Evolutionary conservation across 192 early-diverging fungal species (phyloP).

Genomic region (Entomortierella parvispora): DNA sequence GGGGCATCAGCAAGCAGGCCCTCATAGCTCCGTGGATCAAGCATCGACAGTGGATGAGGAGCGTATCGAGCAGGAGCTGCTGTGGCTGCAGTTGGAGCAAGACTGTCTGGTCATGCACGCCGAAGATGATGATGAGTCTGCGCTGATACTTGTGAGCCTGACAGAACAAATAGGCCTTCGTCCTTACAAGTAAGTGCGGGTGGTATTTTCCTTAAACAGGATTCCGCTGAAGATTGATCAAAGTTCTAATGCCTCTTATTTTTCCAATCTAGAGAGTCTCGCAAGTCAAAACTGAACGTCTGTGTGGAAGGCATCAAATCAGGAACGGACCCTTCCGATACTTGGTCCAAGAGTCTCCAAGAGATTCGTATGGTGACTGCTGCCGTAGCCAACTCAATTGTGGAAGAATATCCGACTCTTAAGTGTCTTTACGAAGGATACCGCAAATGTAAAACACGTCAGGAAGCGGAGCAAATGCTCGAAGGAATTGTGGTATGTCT

Average conservation of each 20-base stretch:
- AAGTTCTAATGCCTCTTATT: no score
- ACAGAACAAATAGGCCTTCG: slow-evolving; percentile 49
- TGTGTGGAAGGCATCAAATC: slow-evolving; percentile 33
- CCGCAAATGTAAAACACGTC: not conserved
- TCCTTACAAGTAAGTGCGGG: slow-evolving; percentile 49
- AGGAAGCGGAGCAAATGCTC: slow-evolving; percentile 39
- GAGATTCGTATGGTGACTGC: slow-evolving; percentile 57
- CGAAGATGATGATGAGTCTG: slow-evolving; percentile 47
- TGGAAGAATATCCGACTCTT: slow-evolving; percentile 45
- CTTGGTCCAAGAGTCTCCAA: slow-evolving; percentile 54
- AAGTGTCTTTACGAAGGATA: slow-evolving; percentile 53
- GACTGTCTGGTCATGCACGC: slow-evolving; percentile 50
- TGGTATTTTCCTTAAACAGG: not conserved
- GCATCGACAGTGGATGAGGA: slow-evolving; percentile 5
- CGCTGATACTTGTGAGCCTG: slow-evolving; percentile 32
- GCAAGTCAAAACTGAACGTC: slow-evolving; percentile 17
- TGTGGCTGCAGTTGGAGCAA: slow-evolving; percentile 46
- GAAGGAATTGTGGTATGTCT: slow-evolving; percentile 51
- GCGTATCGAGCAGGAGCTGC: slow-evolving; percentile 37
- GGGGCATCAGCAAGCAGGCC: slow-evolving; percentile 1
- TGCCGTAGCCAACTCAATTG: slow-evolving; percentile 46
- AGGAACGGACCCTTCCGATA: slow-evolving; percentile 47
- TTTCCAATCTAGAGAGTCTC: slow-evolving; percentile 1
- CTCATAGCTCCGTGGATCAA: not conserved
- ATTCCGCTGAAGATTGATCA: no score